phyloP scores from a whole-genome alignment of 768 basidiomycete genomes.

The Mycena albidolilacea region DNA sequence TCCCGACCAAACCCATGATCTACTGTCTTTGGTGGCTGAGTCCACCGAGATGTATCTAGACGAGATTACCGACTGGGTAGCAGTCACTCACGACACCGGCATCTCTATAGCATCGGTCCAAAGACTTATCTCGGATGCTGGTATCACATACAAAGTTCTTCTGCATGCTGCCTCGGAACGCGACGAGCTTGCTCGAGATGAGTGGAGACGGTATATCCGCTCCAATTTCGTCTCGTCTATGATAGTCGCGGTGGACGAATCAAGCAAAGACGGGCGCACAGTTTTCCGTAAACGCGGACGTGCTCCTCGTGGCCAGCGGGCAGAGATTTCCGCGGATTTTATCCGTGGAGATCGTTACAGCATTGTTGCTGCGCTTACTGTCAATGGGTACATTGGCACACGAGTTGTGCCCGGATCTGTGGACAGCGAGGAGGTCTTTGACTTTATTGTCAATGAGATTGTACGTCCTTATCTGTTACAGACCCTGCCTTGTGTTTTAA shows the following conservation, averaged over 20 bases:
- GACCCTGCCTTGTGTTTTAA: too few species aligned
- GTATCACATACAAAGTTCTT: too few species aligned
- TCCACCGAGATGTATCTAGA: background rate
- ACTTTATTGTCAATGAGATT: too few species aligned
- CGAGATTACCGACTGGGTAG: background rate
- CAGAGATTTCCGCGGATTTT: background rate
- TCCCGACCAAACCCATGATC: too few species aligned
- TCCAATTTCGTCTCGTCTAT: constrained; percentile 26
- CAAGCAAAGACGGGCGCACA: constrained; percentile 13
- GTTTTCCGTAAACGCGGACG: constrained; percentile 19
- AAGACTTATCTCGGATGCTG: too few species aligned
- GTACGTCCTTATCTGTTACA: too few species aligned
- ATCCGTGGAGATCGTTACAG: background rate
- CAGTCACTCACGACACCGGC: too few species aligned
- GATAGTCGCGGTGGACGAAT: constrained; percentile 15
- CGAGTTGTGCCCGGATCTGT: constrained; percentile 24
- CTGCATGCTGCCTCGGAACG: too few species aligned
- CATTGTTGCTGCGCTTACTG: background rate
- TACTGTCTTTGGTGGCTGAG: background rate
- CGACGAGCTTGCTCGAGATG: too few species aligned
- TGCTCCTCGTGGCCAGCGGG: constrained; percentile 7
- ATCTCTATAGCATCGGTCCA: too few species aligned
- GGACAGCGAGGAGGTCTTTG: too few species aligned
- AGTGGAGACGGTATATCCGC: constrained; percentile 14
- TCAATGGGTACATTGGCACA: background rate